Base-by-base conservation (phyloP, 169 alveolate species). In the Fabrea salina region DNA sequence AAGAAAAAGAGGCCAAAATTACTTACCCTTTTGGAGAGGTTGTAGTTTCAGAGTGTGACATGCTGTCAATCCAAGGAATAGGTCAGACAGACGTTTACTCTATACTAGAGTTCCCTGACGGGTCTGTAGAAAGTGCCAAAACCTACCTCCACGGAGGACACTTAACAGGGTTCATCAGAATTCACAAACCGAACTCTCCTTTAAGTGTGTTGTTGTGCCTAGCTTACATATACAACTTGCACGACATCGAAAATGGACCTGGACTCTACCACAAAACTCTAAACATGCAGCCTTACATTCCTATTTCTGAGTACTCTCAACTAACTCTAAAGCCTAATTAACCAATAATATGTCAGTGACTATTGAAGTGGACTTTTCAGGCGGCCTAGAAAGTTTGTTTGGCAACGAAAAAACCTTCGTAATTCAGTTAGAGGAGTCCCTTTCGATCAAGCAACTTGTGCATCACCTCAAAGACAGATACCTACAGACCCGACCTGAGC, bases 41-140 rank as follows among this genome's bases (percentile, higher is more conserved):
- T 1, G 57, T 22, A 16, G 32, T 68, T 43, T 43, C 19, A 25
- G 64, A 43, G 41, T 68, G 57, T 39, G 57, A 68, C 11, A 43
- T 40, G 7, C 16, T 68, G 39, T 43, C 25, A 16, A 43, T 68
- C 7, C 78, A 68, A 68, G 78, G 78, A 8, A 16, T 19, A 8
- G 78, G 78, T 0, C n/a, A 30, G 27, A 16, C 16, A 16, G 32
- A 61, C 25, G 11, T 5, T 16, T 37, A 61, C 25, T 61, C 54
- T 27, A 11, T 61, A 1, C 22, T 61, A 16, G 74, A 61, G 39
- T 37, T 61, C 11, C 53, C 74, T 33, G 74, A 61, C 25, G 74
- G 74, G 22, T 35, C 54, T 61, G 13, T 37, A 2, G 74, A 61
- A 35, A 61, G 53, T 37, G 74, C 74, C 7, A 61, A 61, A 61